Conservation (phyloP, 2,329 filamentous ascomycete species). For the Pezicula carpinea region DNA sequence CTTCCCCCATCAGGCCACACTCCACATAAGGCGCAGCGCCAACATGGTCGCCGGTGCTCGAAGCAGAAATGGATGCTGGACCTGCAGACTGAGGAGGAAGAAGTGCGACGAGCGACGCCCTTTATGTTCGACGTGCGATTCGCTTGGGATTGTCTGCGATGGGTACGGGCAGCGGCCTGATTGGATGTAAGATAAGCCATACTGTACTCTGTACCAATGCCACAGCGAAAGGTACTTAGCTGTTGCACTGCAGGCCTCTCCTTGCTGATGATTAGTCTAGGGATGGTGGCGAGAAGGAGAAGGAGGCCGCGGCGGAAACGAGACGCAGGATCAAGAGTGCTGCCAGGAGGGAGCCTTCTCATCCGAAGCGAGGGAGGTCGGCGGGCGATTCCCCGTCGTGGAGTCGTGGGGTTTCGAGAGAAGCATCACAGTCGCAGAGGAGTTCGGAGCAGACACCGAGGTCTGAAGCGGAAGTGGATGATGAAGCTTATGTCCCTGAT, state of each 20-base stretch:
- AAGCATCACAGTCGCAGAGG: neutral
- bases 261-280: neutral
- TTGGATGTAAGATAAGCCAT: constrained; percentile 6
- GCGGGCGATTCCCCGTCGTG: neutral
- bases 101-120: constrained; percentile 2
- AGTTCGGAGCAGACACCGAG: neutral
- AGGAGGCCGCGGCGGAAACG: neutral
- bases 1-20: neutral
- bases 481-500: neutral
- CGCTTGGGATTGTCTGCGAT: neutral
- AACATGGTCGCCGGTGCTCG: neutral
- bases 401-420: neutral
- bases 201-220: no score
- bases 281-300: neutral
- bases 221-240: no score
- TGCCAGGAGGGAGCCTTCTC: neutral
- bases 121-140: neutral
- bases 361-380: neutral
- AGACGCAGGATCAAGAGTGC: neutral
- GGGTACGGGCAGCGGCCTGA: constrained; percentile 20
- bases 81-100: constrained; percentile 1
- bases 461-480: no score
- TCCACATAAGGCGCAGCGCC: neutral
- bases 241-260: neutral
- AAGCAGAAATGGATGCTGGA: constrained; percentile 2